Conservation (phyloP, 1,284 basidiomycete genomes). For the Peniophora sp. region DNA sequence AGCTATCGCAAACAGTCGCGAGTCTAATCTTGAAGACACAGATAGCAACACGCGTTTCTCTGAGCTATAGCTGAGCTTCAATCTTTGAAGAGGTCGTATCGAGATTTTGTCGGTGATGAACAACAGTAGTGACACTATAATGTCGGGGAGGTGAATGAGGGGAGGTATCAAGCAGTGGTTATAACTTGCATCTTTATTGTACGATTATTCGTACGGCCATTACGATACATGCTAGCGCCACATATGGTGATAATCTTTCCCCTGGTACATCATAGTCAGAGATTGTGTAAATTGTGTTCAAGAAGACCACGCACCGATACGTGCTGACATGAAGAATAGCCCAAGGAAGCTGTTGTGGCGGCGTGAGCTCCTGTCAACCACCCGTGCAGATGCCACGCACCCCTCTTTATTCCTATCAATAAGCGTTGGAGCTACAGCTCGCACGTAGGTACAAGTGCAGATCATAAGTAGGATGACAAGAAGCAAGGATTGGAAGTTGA, state of each 20-base stretch:
- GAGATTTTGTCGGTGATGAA: too few species aligned
- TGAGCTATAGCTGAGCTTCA: too few species aligned
- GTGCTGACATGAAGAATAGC: conserved; percentile 88
- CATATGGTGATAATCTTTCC: conserved; percentile 62
- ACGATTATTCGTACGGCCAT: conserved; percentile 31
- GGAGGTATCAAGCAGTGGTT: too few species aligned
- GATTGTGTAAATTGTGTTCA: not conserved
- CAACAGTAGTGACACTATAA: too few species aligned
- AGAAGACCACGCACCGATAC: conserved; percentile 62
- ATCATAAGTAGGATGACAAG: conserved; percentile 90
- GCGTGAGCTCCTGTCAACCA: not conserved
- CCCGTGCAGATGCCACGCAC: conserved; percentile 36
- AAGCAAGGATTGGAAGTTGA: conserved; percentile 95
- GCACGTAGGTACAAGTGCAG: conserved; percentile 95
- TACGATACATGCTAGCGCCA: conserved; percentile 53
- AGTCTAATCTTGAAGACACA: too few species aligned
- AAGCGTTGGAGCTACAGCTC: conserved; percentile 82
- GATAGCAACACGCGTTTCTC: too few species aligned
- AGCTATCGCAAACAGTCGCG: too few species aligned
- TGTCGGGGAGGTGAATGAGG: too few species aligned
- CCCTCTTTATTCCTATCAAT: conserved; percentile 94
- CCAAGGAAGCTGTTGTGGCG: conserved; percentile 64
- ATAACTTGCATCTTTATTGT: conserved; percentile 14
- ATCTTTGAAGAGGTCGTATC: too few species aligned
- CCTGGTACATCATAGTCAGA: conserved; percentile 25